A percentile compares a stretch with the other conserved stretches of the same genome.
Evolutionary conservation across 768 basidiomycete species (phyloP).

Genomic region (Tricholoma sp.): DNA sequence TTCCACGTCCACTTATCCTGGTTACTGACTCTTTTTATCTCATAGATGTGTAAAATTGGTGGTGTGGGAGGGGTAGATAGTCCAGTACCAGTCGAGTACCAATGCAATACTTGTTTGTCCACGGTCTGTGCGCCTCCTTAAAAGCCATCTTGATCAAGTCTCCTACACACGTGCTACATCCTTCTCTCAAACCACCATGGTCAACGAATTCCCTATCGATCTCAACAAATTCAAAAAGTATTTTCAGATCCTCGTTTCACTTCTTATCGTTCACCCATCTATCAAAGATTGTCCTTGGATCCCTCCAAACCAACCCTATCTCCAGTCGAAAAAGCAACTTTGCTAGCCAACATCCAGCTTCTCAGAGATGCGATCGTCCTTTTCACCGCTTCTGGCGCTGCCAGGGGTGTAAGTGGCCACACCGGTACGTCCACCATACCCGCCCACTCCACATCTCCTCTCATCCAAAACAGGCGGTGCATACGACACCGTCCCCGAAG

Average conservation of each 20-base stretch:
- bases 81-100: background rate
- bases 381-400: constrained; percentile 83
- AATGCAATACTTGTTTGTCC: background rate
- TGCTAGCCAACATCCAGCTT: constrained; percentile 71
- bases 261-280: background rate
- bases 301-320: constrained; percentile 60
- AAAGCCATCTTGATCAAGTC: background rate
- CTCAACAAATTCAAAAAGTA: constrained; percentile 70
- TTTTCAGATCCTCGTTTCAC: background rate
- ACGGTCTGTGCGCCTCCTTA: background rate
- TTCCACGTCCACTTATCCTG: background rate
- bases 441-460: no score
- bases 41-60: background rate
- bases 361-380: constrained; percentile 82
- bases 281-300: constrained; percentile 63
- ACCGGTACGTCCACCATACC: no score
- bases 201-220: constrained; percentile 68
- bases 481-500: constrained; percentile 79
- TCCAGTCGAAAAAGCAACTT: constrained; percentile 50
- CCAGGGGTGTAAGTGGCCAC: constrained; percentile 83
- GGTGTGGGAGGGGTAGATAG: background rate
- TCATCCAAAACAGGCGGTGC: constrained; percentile 53
- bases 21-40: background rate
- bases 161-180: background rate
- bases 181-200: constrained; percentile 6